These are phyloP conservation scores for Penicillium paneum DNA, from an alignment of 2,329 filamentous ascomycete genomes.

Conservation along the genomic window DNA sequence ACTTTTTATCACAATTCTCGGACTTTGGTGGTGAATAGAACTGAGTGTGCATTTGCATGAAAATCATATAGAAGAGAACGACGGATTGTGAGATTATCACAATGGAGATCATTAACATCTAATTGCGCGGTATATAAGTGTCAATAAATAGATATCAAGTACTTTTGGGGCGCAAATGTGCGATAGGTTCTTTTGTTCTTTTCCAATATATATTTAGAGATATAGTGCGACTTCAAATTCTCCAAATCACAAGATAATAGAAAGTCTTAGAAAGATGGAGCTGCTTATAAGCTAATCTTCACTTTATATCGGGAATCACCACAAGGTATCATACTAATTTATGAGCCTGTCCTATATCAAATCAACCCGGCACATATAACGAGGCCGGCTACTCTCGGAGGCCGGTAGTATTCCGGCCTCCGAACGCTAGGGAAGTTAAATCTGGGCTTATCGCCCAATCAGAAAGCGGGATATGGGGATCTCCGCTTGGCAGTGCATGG, in stretches of 20 bases:
- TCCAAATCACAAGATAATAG: not conserved
- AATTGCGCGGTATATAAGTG: not conserved
- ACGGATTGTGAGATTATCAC: not conserved
- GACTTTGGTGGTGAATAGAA: not conserved
- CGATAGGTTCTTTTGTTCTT: not conserved
- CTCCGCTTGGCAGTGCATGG: conserved; percentile 21
- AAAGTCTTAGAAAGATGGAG: not conserved
- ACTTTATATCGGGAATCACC: not conserved
- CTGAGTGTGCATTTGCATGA: not conserved
- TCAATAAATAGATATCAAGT: not conserved
- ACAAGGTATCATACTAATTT: not conserved
- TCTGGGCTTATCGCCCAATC: conserved; percentile 23
- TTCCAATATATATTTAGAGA: not conserved
- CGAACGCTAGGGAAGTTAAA: conserved; percentile 29
- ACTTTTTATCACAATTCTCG: conserved; percentile 2
- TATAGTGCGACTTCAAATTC: not conserved
- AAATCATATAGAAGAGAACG: too few relatives aligned
- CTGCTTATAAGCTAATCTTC: not conserved
- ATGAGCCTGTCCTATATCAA: not conserved
- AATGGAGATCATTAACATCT: not conserved
- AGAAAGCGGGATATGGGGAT: conserved; percentile 1
- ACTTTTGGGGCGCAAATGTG: not conserved
- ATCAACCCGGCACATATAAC: not conserved
- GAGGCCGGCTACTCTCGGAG: conserved; percentile 37
- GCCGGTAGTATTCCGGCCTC: conserved; percentile 45